Base-by-base conservation (phyloP, 192 early-diverging fungal species). In the Piromyces sp. region DNA sequence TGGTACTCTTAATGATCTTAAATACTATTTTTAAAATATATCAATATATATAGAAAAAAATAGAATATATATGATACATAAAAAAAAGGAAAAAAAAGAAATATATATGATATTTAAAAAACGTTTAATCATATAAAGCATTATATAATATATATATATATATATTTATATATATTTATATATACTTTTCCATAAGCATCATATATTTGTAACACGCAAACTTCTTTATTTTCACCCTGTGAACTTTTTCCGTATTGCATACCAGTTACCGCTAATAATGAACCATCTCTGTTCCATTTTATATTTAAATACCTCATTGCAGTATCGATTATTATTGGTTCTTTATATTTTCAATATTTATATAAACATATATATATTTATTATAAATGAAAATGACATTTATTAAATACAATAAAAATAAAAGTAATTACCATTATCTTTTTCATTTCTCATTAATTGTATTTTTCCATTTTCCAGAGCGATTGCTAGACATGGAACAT, bases 391-490 rank as follows among this genome's bases (percentile, higher is more conserved):
- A n/a, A n/a, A n/a, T n/a, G n/a, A n/a, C n/a, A n/a, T n/a, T n/a
- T n/a, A n/a, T n/a, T n/a, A n/a, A n/a, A n/a, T n/a, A n/a, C n/a
- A n/a, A n/a, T 33, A 6, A 33, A 33, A 6, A 33, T 33, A 6
- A 33, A 6, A 6, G 31, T 33, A 33, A 79, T 30, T 81, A 89
- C 86, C 78, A n/a, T 30, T 80, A 81, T 92, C 91, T 38, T 83
- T 86, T 29, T 91, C 87, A 42, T 89, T 86, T 14, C 89, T 68
- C 84, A 90, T 88, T n/a, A 92, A 84, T 82, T 90, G 91, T 13
- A 92, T 87, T 80, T 89, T 90, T 28, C 91, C 91, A 80, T 89
- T 89, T 29, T 90, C 89, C 80, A 89, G 89, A 30, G 86, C 84
- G 30, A 92, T 85, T 13, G 89, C 91, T 15, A 92, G 83, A 30